These are phyloP conservation scores for Arachis hypogaea DNA, from an alignment of 306 rosid species.

Conservation along the genomic window DNA sequence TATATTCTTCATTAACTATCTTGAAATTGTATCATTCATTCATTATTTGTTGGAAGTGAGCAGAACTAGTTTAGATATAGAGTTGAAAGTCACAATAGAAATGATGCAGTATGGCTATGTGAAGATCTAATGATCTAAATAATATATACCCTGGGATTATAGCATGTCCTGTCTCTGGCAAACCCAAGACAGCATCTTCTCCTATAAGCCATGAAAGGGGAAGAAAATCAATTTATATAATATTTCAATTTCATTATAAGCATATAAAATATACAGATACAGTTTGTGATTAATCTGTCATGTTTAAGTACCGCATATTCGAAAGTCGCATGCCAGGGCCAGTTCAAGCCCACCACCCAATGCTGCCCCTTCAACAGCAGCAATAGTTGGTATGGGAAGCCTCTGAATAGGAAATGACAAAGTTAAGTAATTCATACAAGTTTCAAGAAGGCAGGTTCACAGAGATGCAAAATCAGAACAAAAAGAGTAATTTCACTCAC, in stretches of 20 bases:
- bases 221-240: too few species aligned
- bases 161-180: neutral
- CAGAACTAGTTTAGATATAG: neutral
- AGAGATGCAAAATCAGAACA: neutral
- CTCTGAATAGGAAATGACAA: conserved; percentile 38
- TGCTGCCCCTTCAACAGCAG: conserved; percentile 49
- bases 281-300: neutral
- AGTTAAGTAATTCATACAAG: neutral
- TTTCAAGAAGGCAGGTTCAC: neutral
- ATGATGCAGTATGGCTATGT: neutral
- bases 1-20: neutral
- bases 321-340: conserved; percentile 77
- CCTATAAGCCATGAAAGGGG: neutral
- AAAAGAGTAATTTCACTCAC: neutral
- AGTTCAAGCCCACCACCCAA: conserved; percentile 36
- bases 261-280: neutral
- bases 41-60: neutral
- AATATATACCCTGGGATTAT: neutral
- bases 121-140: neutral
- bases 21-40: too few species aligned
- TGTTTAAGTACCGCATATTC: conserved; percentile 63
- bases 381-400: conserved; percentile 64
- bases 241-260: neutral
- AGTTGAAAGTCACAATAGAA: neutral
- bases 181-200: neutral